These are phyloP conservation scores for Pleurotus ostreatus DNA, from an alignment of 768 basidiomycete species.

Conservation along the genomic window DNA sequence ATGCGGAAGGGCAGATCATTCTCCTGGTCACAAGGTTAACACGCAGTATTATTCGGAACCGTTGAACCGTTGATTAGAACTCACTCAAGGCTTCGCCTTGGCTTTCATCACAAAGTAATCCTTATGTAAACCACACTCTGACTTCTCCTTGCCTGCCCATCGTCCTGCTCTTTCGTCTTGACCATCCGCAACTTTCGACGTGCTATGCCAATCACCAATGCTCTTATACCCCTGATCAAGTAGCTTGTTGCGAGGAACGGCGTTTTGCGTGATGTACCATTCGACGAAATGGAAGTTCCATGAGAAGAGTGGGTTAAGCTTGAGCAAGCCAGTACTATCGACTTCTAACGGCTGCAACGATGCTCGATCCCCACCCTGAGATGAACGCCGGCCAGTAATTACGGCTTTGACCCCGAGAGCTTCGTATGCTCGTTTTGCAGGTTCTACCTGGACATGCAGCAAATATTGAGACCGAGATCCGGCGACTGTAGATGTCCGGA, in stretches of 20 bases:
- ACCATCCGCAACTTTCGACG: conserved; percentile 59
- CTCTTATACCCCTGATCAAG: conserved; percentile 91
- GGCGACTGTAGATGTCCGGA: background rate
- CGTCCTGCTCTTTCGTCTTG: conserved; percentile 88
- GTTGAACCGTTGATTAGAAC: background rate
- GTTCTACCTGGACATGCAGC: conserved; percentile 72
- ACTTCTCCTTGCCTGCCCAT: conserved; percentile 89
- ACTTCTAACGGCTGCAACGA: conserved; percentile 83
- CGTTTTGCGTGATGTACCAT: conserved; percentile 75
- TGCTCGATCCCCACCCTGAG: conserved; percentile 90
- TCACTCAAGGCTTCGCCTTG: conserved; percentile 32
- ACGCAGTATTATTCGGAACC: background rate
- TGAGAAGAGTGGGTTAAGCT: conserved; percentile 88
- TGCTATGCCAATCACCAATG: conserved; percentile 98
- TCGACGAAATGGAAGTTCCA: conserved; percentile 88
- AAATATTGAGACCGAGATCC: conserved; percentile 1
- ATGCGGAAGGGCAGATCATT: background rate
- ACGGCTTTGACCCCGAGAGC: conserved; percentile 76
- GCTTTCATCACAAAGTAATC: conserved; percentile 81
- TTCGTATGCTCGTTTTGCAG: conserved; percentile 83
- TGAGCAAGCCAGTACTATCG: conserved; percentile 85
- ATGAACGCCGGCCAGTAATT: conserved; percentile 92
- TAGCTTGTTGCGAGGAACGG: conserved; percentile 85
- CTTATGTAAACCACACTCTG: conserved; percentile 93
- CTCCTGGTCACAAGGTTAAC: conserved; percentile 6